Conservation (phyloP, 257 asterid species). For the Jasminum sambac region DNA sequence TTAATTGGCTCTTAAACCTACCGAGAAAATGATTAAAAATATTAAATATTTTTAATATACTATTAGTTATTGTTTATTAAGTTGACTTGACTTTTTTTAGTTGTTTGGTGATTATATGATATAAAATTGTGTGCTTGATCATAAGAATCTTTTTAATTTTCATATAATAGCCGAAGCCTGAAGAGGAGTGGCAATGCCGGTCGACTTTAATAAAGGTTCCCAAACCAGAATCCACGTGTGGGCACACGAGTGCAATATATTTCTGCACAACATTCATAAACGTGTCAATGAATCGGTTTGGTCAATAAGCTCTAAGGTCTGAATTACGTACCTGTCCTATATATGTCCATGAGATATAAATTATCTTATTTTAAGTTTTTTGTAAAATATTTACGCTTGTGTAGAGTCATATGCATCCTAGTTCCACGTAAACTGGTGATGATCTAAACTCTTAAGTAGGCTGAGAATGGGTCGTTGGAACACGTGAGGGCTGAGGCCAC, state of each 20-base stretch:
- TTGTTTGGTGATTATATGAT: not conserved
- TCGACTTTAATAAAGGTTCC: not conserved
- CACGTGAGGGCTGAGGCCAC: too few species aligned
- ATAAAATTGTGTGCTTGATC: not conserved
- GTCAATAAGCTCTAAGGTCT: conserved; percentile 32
- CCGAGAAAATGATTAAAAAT: not conserved
- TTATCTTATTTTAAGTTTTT: too few species aligned
- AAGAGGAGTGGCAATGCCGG: not conserved
- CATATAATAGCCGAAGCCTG: not conserved
- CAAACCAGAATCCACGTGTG: conserved; percentile 10
- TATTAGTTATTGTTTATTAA: not conserved
- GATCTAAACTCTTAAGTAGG: too few species aligned
- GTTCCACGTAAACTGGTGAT: too few species aligned
- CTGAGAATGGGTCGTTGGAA: too few species aligned
- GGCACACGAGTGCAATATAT: conserved; percentile 19
- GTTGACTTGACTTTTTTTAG: not conserved
- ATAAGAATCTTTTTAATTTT: not conserved
- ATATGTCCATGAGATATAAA: too few species aligned
- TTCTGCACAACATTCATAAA: conserved; percentile 19
- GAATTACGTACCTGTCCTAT: too few species aligned
- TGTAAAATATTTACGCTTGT: too few species aligned
- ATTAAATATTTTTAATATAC: not conserved
- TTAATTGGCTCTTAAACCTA: too few species aligned
- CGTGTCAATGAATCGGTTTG: conserved; percentile 13
- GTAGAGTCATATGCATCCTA: too few species aligned